These are phyloP conservation scores for Aethionema arabicum DNA, from an alignment of 345 rosid species.

Conservation along the genomic window DNA sequence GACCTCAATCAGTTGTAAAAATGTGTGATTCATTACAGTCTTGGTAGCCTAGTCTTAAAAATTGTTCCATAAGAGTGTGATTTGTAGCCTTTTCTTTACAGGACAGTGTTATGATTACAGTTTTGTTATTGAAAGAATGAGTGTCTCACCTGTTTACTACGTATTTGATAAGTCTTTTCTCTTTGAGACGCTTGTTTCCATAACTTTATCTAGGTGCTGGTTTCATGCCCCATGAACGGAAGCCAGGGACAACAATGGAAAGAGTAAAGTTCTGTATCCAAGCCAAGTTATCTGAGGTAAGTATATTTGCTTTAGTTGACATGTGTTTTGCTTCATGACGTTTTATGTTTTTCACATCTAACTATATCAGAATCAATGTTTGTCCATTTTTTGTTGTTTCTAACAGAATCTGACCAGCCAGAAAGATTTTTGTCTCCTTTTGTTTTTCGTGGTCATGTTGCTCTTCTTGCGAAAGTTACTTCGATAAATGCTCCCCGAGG, in stretches of 20 bases:
- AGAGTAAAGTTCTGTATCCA: background rate
- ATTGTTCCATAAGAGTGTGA: slow-evolving; percentile 23
- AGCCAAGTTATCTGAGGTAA: slow-evolving; percentile 17
- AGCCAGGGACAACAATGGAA: slow-evolving; percentile 6
- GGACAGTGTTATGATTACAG: slow-evolving; percentile 18
- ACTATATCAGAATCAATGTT: slow-evolving; percentile 3
- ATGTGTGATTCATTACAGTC: slow-evolving; percentile 21
- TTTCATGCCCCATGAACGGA: slow-evolving; percentile 17
- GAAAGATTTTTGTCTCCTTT: background rate
- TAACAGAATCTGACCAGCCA: background rate
- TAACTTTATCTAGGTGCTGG: slow-evolving; percentile 12
- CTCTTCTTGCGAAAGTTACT: background rate
- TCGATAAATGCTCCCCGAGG: slow-evolving; percentile 5
- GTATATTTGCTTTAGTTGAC: slow-evolving; percentile 1
- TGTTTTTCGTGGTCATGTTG: slow-evolving; percentile 8
- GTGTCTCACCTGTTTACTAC: slow-evolving; percentile 9
- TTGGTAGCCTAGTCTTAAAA: slow-evolving; percentile 24
- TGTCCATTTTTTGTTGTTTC: background rate
- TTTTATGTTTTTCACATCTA: background rate
- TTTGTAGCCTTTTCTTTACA: slow-evolving; percentile 34
- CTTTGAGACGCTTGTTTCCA: slow-evolving; percentile 18
- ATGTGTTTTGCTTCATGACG: slow-evolving; percentile 3
- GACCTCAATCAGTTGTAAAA: slow-evolving; percentile 83
- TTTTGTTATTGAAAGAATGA: slow-evolving; percentile 19
- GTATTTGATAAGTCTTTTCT: slow-evolving; percentile 17